Percentiles rank a stretch among this genome's conserved stretches.
Evolutionary conservation across 345 rosid species (phyloP).

Genomic region (Isatis tinctoria): DNA sequence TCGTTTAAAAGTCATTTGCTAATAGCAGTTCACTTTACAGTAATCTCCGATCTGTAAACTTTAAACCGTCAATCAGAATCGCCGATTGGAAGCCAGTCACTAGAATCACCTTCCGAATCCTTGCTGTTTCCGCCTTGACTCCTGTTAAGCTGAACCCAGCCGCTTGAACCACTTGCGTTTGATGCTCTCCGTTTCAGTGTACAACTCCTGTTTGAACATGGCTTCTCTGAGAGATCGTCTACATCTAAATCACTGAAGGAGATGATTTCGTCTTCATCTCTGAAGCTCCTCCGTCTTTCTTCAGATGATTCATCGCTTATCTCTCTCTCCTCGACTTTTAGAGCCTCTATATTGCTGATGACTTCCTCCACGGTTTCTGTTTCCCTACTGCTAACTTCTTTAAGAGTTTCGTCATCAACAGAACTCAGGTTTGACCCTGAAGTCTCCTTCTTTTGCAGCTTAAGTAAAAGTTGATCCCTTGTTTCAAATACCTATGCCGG

Average conservation of each 20-base stretch:
- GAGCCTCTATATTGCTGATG: constrained; percentile 22
- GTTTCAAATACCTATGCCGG: constrained; percentile 46
- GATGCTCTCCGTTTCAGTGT: constrained; percentile 30
- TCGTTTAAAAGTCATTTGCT: neutral
- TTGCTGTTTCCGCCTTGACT: constrained; percentile 42
- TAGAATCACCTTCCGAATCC: constrained; percentile 61
- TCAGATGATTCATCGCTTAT: constrained; percentile 39
- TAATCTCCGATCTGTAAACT: constrained; percentile 25
- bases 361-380: constrained; percentile 21
- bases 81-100: constrained; percentile 60
- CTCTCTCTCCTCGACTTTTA: constrained; percentile 36
- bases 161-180: constrained; percentile 45
- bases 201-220: constrained; percentile 11
- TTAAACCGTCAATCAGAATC: constrained; percentile 41
- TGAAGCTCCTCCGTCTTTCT: constrained; percentile 34
- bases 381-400: constrained; percentile 20
- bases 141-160: constrained; percentile 56
- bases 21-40: constrained; percentile 33
- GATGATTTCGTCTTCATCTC: constrained; percentile 44
- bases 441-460: constrained; percentile 39
- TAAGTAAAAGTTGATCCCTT: constrained; percentile 52
- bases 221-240: constrained; percentile 38
- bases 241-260: constrained; percentile 63
- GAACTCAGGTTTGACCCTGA: constrained; percentile 18
- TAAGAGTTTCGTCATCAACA: constrained; percentile 12